Percentiles rank a stretch among this genome's conserved stretches.
Conservation (phyloP, 2,329 filamentous ascomycete genomes). For the Xylariaceae sp. region DNA sequence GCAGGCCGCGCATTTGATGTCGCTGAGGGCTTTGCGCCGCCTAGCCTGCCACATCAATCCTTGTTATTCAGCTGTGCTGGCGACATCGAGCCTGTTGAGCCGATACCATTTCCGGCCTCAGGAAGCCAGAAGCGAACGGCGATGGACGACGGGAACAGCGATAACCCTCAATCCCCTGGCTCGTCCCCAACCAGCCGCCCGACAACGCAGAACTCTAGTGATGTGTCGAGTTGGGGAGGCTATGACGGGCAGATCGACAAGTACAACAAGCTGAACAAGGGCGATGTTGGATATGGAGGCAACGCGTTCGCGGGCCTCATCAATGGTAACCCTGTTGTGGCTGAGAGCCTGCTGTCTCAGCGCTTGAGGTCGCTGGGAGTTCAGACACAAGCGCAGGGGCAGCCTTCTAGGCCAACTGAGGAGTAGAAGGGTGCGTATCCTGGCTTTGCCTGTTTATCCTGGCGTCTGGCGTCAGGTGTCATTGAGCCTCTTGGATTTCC, state of each 20-base stretch:
- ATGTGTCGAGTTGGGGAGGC: conserved; percentile 31
- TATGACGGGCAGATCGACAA: conserved; percentile 38
- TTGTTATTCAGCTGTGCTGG: conserved; percentile 39
- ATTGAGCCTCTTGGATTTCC: too few relatives aligned
- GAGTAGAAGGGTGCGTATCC: too few relatives aligned
- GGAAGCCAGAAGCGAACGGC: conserved; percentile 39
- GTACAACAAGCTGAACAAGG: conserved; percentile 73
- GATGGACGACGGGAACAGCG: conserved; percentile 37
- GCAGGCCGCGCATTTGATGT: conserved; percentile 43
- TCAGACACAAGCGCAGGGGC: conserved; percentile 33
- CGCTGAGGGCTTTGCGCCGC: conserved; percentile 40
- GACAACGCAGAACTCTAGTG: conserved; percentile 45
- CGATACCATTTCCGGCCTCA: conserved; percentile 57
- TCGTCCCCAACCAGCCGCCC: conserved; percentile 35
- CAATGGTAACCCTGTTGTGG: conserved; percentile 49
- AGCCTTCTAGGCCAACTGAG: neutral
- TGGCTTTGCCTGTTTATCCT: too few relatives aligned
- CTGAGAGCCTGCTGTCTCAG: conserved; percentile 73
- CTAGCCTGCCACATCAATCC: conserved; percentile 30
- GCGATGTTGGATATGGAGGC: conserved; percentile 67
- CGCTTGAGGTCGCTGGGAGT: conserved; percentile 68
- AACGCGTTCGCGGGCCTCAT: conserved; percentile 53
- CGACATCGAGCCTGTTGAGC: conserved; percentile 50
- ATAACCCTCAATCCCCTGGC: conserved; percentile 32
- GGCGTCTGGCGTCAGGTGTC: too few relatives aligned